Evolutionary conservation across 352 stramenopile genomes (phyloP).

Genomic region (Globisporangium paddicum): DNA sequence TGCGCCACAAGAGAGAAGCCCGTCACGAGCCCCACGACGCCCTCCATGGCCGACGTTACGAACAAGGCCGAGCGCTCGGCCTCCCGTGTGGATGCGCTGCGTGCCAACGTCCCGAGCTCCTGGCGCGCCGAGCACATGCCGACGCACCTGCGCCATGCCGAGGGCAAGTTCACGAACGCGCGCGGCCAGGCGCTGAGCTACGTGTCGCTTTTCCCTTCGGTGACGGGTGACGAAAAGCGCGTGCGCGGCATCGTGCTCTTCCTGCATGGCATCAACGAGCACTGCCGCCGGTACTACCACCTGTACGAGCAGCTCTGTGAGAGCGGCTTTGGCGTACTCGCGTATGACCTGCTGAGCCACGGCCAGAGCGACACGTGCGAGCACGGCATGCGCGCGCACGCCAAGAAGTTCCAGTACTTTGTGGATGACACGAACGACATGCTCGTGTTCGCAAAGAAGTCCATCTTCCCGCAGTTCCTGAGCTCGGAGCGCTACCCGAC

Average conservation of each 20-base stretch:
- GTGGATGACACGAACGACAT: conserved; percentile 53
- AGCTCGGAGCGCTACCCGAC: not conserved
- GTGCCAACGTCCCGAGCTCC: conserved; percentile 9
- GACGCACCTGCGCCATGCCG: conserved; percentile 23
- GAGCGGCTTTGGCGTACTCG: conserved; percentile 34
- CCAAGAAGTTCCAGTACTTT: conserved; percentile 35
- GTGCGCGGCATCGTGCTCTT: conserved; percentile 44
- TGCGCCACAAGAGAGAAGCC: too few relatives aligned
- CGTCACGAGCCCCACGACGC: too few relatives aligned
- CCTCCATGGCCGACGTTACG: too few relatives aligned
- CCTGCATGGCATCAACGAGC: conserved; percentile 45
- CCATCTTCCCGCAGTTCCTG: conserved; percentile 25
- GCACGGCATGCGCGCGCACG: conserved; percentile 26
- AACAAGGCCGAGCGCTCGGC: not conserved
- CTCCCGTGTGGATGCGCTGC: conserved; percentile 7
- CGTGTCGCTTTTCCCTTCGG: conserved; percentile 29
- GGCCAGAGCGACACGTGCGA: conserved; percentile 34
- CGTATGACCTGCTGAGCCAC: conserved; percentile 47
- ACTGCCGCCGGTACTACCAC: conserved; percentile 37
- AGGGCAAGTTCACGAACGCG: conserved; percentile 33
- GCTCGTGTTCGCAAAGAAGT: conserved; percentile 28
- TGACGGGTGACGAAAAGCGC: not conserved
- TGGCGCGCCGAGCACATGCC: conserved; percentile 32
- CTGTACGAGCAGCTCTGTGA: conserved; percentile 36
- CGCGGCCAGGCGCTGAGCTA: conserved; percentile 39